phyloP scores from a whole-genome alignment of 2,329 filamentous ascomycete genomes.

The Leptographium flavum region DNA sequence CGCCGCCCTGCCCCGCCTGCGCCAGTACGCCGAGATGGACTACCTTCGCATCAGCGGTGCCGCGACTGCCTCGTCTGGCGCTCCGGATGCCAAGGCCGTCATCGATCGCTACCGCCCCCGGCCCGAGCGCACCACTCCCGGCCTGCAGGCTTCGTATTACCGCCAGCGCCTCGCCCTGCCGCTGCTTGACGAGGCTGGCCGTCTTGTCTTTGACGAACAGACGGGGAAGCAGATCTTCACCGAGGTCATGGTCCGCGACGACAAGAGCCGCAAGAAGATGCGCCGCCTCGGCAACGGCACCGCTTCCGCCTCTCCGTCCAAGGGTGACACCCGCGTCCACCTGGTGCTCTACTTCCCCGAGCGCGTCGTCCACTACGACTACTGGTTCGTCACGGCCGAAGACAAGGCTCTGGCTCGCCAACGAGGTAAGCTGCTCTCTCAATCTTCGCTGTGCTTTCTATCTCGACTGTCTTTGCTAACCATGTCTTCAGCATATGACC shows the following conservation, averaged over 20 bases:
- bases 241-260: conserved; percentile 14
- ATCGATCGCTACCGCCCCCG: conserved; percentile 10
- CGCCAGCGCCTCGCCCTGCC: conserved; percentile 13
- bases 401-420: conserved; percentile 12
- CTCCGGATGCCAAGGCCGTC: conserved; percentile 1
- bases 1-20: conserved; percentile 11
- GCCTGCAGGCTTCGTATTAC: conserved; percentile 14
- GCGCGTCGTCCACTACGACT: conserved; percentile 12
- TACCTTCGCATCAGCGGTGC: neutral
- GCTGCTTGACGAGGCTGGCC: conserved; percentile 10
- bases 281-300: neutral
- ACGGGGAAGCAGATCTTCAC: conserved; percentile 12
- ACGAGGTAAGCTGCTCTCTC: conserved; percentile 8
- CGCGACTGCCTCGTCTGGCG: neutral
- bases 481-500: conserved; percentile 8
- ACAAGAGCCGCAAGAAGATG: conserved; percentile 11
- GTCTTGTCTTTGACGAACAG: conserved; percentile 11
- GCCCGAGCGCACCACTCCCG: conserved; percentile 12
- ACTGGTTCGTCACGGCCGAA: conserved; percentile 13
- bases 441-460: neutral
- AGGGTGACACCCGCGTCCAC: conserved; percentile 10
- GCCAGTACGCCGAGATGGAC: conserved; percentile 11
- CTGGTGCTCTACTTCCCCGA: conserved; percentile 14
- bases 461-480: neutral
- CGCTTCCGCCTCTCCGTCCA: neutral